Evolutionary conservation across 2,329 filamentous ascomycete genomes (phyloP).

Genomic region (Epichloe bromicola): DNA sequence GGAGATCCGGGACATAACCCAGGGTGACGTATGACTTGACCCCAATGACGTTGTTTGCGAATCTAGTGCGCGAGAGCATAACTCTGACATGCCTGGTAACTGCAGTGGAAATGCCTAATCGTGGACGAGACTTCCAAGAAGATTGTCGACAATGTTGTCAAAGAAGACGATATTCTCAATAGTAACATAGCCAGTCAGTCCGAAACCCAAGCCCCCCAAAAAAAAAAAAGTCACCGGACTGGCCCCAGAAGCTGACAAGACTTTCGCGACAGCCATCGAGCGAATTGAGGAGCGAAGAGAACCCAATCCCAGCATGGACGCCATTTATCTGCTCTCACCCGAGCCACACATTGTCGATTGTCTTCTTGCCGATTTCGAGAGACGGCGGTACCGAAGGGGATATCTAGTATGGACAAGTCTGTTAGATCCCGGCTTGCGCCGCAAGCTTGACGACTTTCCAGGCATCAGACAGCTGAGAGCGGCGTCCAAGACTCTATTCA

Average conservation of each 20-base stretch:
- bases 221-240: constrained; percentile 7
- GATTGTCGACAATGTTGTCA: constrained; percentile 80
- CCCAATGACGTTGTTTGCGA: not conserved
- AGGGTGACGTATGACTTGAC: constrained; percentile 54
- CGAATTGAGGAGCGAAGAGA: constrained; percentile 78
- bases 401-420: constrained; percentile 78
- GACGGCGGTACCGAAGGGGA: constrained; percentile 63
- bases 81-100: not conserved
- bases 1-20: constrained; percentile 61
- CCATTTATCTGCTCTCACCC: constrained; percentile 82
- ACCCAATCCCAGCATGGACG: constrained; percentile 80
- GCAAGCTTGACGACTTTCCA: constrained; percentile 60
- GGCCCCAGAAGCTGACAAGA: constrained; percentile 7
- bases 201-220: not conserved
- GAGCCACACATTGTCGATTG: constrained; percentile 84
- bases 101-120: constrained; percentile 91
- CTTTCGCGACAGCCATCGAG: constrained; percentile 64
- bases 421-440: constrained; percentile 55
- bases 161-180: constrained; percentile 94
- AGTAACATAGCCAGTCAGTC: constrained; percentile 83
- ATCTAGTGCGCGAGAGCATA: not conserved
- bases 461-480: constrained; percentile 60
- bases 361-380: constrained; percentile 82
- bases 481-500: constrained; percentile 69
- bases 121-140: constrained; percentile 74